phyloP scores from a whole-genome alignment of 2,329 filamentous ascomycete species.

The Cordyceps javanica region DNA sequence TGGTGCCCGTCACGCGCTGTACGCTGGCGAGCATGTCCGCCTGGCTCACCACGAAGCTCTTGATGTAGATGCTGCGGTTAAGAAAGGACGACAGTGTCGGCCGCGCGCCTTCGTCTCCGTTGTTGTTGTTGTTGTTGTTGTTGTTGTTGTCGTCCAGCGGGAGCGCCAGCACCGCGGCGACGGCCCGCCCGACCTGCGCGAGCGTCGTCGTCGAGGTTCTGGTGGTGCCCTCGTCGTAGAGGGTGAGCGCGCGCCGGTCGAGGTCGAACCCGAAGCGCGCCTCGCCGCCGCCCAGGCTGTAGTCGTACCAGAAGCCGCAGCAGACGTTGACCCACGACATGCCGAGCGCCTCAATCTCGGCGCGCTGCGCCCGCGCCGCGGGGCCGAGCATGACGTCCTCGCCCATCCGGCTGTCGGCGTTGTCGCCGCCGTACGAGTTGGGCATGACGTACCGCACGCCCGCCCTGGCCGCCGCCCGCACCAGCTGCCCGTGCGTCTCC shows the following conservation, averaged over 20 bases:
- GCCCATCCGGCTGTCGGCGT: slow-evolving; percentile 32
- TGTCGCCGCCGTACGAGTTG: slow-evolving; percentile 49
- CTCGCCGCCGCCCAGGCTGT: slow-evolving; percentile 35
- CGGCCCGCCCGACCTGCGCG: slow-evolving; percentile 48
- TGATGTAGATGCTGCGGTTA: slow-evolving; percentile 45
- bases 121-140: too few relatives aligned
- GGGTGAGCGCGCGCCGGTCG: slow-evolving; percentile 30
- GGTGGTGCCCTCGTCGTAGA: slow-evolving; percentile 48
- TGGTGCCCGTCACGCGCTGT: slow-evolving; percentile 51
- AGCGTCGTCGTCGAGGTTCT: slow-evolving; percentile 48
- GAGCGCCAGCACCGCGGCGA: slow-evolving; percentile 44
- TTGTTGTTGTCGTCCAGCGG: slow-evolving; percentile 30
- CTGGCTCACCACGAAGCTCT: slow-evolving; percentile 52
- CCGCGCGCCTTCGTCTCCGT: slow-evolving; percentile 29
- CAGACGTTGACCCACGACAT: slow-evolving; percentile 42
- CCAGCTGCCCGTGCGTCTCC: slow-evolving; percentile 39
- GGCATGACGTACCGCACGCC: too few relatives aligned
- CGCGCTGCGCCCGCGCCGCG: slow-evolving; percentile 11
- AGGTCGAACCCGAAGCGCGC: slow-evolving; percentile 43
- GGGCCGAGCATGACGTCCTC: slow-evolving; percentile 20
- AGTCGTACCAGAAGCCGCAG: slow-evolving; percentile 51
- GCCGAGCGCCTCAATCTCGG: slow-evolving; percentile 37
- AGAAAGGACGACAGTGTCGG: slow-evolving; percentile 33
- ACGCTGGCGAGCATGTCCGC: slow-evolving; percentile 56
- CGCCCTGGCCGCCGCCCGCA: too few relatives aligned